These are phyloP conservation scores for Oryza officinalis DNA, from an alignment of 176 grass and related monocot species.

Conservation along the genomic window DNA sequence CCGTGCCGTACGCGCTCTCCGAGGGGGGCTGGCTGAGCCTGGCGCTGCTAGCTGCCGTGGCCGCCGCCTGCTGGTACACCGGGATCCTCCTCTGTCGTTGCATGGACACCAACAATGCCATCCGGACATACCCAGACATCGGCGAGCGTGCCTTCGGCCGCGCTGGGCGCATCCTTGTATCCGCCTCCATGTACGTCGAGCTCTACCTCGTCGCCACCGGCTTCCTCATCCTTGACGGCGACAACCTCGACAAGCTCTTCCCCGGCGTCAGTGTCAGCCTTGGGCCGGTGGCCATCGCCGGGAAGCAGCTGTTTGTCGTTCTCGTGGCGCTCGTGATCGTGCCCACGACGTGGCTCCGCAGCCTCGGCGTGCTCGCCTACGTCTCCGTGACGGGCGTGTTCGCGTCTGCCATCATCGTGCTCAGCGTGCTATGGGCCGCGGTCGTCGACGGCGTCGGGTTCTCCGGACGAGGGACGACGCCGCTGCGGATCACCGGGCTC, in stretches of 20 bases:
- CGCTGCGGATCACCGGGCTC: conserved; percentile 36
- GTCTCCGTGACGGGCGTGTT: conserved; percentile 58
- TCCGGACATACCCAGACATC: conserved; percentile 57
- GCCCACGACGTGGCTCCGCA: conserved; percentile 59
- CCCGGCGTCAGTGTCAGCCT: conserved; percentile 31
- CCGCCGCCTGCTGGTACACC: conserved; percentile 53
- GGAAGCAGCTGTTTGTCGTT: conserved; percentile 55
- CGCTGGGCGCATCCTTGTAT: conserved; percentile 42
- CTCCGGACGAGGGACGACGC: conserved; percentile 19
- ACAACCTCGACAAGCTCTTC: no score
- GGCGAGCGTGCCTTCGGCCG: conserved; percentile 50
- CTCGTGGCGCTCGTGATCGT: conserved; percentile 38
- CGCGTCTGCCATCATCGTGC: conserved; percentile 44
- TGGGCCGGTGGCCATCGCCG: conserved; percentile 11
- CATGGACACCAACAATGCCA: conserved; percentile 33
- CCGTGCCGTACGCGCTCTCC: conserved; percentile 62
- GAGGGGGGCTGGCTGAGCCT: conserved; percentile 61
- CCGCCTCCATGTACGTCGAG: conserved; percentile 55
- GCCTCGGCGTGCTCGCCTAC: conserved; percentile 58
- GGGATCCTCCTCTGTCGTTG: conserved; percentile 60
- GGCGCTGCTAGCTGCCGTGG: conserved; percentile 37
- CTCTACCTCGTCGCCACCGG: conserved; percentile 69
- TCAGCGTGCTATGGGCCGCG: conserved; percentile 54
- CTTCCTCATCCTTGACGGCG: conserved; percentile 62
- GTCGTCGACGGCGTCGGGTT: conserved; percentile 54